Conservation (phyloP, 1,284 basidiomycete species). For the Cryptococcus sp. region DNA sequence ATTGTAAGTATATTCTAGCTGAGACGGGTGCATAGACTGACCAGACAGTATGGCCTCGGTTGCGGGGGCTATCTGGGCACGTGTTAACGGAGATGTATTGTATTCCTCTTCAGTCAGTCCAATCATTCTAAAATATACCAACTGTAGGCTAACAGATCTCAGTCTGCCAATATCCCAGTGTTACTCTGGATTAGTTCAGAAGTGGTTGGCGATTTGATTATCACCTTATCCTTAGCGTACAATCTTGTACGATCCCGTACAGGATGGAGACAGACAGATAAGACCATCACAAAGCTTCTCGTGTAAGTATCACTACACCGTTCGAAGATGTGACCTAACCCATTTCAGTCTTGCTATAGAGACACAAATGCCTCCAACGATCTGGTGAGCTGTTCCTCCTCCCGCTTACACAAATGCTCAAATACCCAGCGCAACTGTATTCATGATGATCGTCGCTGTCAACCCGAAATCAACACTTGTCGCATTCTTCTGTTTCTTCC, state of each 20-base stretch:
- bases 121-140: neutral
- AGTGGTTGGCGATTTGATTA: conserved; percentile 4
- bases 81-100: neutral
- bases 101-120: neutral
- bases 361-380: conserved; percentile 7
- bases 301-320: neutral
- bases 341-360: conserved; percentile 2
- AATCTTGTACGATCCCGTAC: conserved; percentile 1
- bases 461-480: neutral
- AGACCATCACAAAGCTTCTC: neutral
- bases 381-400: neutral
- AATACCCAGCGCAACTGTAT: neutral
- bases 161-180: neutral
- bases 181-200: conserved; percentile 3
- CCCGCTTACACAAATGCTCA: neutral
- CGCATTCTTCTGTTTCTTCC: conserved; percentile 2
- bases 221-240: neutral
- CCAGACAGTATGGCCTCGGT: neutral
- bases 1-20: neutral
- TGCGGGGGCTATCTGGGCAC: conserved; percentile 2
- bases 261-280: conserved; percentile 8
- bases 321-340: neutral
- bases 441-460: neutral
- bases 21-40: neutral
- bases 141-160: neutral